A percentile compares a stretch with the other conserved stretches of the same genome.
phyloP scores from a whole-genome alignment of 1,139 yeast genomes.

The Lodderomyces elongisporus region DNA sequence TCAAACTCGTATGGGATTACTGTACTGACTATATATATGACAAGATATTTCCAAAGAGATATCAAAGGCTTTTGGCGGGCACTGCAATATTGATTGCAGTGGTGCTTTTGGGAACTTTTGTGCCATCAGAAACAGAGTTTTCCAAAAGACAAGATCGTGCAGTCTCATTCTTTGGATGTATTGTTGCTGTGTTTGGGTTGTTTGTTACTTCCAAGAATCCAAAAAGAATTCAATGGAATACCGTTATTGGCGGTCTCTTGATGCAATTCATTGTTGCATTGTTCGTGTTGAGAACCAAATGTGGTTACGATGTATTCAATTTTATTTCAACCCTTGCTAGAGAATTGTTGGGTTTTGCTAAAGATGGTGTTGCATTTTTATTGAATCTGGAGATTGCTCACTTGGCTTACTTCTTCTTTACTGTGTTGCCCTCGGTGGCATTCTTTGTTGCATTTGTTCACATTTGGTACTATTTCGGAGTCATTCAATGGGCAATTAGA shows the following conservation, averaged over 20 bases:
- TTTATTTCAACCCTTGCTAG: constrained; percentile 59
- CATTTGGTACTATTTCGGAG: constrained; percentile 57
- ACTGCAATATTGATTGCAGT: constrained; percentile 44
- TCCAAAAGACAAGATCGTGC: constrained; percentile 53
- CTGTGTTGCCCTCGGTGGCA: constrained; percentile 58
- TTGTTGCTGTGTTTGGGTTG: constrained; percentile 45
- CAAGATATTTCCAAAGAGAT: constrained; percentile 29
- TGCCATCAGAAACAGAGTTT: constrained; percentile 46
- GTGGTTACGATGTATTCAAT: constrained; percentile 61
- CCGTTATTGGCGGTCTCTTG: constrained; percentile 59
- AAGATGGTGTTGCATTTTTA: constrained; percentile 59
- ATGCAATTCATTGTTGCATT: constrained; percentile 60
- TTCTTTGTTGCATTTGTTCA: constrained; percentile 64
- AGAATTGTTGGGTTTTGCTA: constrained; percentile 56
- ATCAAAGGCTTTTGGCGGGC: constrained; percentile 41
- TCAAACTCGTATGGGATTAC: constrained; percentile 37
- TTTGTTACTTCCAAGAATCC: constrained; percentile 47
- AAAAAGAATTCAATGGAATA: constrained; percentile 50
- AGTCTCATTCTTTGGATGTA: constrained; percentile 53
- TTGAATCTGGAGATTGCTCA: constrained; percentile 38
- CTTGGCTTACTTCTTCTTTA: constrained; percentile 48
- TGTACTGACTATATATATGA: constrained; percentile 35
- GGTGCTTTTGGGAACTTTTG: constrained; percentile 51
- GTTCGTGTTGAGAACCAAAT: constrained; percentile 56
- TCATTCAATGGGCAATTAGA: constrained; percentile 57